Conservation (phyloP, 306 rosid genomes). For the Ormosia semicastrata region DNA sequence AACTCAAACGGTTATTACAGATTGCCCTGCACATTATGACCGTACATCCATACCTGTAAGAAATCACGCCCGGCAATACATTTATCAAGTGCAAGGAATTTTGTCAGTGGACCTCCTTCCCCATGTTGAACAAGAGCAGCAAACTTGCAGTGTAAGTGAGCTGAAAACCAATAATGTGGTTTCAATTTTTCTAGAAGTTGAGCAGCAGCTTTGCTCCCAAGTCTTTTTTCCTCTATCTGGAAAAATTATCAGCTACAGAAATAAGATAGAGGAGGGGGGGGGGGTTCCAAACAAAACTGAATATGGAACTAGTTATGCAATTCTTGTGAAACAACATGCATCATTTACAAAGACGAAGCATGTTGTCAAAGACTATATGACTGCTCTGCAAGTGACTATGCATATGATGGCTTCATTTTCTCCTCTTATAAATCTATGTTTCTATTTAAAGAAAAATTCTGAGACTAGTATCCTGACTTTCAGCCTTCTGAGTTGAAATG, state of each 20-base stretch:
- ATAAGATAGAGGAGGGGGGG: neutral
- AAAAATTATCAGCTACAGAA: slow-evolving; percentile 12
- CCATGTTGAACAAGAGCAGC: slow-evolving; percentile 95
- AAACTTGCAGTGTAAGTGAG: slow-evolving; percentile 94
- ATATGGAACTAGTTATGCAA: neutral
- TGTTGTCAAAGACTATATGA: neutral
- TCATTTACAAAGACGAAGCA: neutral
- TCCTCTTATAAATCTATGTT: neutral
- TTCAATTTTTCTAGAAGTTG: slow-evolving; percentile 77
- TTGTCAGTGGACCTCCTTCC: slow-evolving; percentile 79
- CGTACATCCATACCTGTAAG: slow-evolving; percentile 68
- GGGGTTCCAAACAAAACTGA: neutral
- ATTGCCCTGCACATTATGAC: neutral
- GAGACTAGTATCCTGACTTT: neutral
- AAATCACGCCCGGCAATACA: slow-evolving; percentile 75
- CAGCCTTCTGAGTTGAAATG: neutral
- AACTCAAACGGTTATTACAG: slow-evolving; percentile 19
- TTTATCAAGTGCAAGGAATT: slow-evolving; percentile 95
- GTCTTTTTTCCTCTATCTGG: slow-evolving; percentile 76
- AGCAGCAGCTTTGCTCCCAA: slow-evolving; percentile 85
- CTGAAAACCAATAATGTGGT: slow-evolving; percentile 93
- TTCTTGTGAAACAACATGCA: neutral
- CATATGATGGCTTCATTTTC: neutral
- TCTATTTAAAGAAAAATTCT: neutral
- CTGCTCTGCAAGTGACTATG: neutral